Evolutionary conservation across 169 alveolate species (phyloP), one percentile per base, ranked within the genome.

Genomic region (Plasmodium blacklocki): DNA sequence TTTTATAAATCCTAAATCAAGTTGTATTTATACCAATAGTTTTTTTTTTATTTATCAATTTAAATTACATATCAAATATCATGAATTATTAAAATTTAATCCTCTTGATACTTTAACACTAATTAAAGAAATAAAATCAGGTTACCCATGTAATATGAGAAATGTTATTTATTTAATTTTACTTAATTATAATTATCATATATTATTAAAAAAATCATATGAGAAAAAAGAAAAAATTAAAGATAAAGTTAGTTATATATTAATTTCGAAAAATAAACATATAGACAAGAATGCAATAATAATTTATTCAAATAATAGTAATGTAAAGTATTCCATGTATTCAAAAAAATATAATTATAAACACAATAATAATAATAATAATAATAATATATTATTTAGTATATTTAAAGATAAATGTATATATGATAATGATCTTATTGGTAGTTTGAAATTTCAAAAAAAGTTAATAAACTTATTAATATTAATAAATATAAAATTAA

Each of bases 31-130:
- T 26, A 49, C 32, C n/a, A 67, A 56, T 12, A 50, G 68, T 14
- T 59, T 39, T 60, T 29, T 47, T 43, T 80, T 80, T 60, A 54
- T 80, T 3, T 49, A 80, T 15, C 90, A 80, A 60, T 80, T 67
- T 49, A 80, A 74, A 18, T 43, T 80, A 47, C 52, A 80, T 67
- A 9, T 80, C 19, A 52, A 66, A 11, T 54, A 67, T 45, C 60
- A 80, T 4, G 26, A 66, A 67, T 29, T 66, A n/a, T 71, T 80
- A 49, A 80, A 54, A 12, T 43, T 11, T 39, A 71, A 67, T 59
- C 52, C 73, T 43, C 47, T 67, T 14, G 58, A 80, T 72, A 80
- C 9, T 1, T 11, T 54, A 26, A 62, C 67, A 80, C 32, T 80
- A 8, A 21, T 32, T 14, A 50, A 47, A 67, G 73, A 50, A 50